Evolutionary conservation across 768 basidiomycete species (phyloP).

Genomic region (Sistotremastrum suecicum): DNA sequence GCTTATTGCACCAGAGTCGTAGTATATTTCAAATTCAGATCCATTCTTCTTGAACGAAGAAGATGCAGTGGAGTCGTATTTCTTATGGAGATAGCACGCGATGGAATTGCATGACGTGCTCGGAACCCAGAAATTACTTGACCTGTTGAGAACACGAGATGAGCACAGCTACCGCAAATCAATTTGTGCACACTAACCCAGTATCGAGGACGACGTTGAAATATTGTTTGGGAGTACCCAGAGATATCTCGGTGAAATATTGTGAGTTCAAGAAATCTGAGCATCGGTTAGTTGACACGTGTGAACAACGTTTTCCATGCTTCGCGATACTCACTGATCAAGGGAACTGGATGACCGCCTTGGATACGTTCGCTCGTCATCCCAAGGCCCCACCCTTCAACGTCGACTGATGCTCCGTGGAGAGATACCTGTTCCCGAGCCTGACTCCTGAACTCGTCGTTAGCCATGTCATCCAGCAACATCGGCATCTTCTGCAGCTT

Average conservation of each 20-base stretch:
- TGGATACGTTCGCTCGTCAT: conserved; percentile 38
- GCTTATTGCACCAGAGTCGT: conserved; percentile 94
- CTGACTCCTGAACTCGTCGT: conserved; percentile 69
- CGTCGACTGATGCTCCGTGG: conserved; percentile 36
- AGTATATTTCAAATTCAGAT: conserved; percentile 76
- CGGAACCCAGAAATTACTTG: conserved; percentile 92
- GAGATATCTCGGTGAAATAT: conserved; percentile 77
- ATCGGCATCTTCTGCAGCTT: conserved; percentile 75
- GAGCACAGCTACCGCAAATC: not conserved
- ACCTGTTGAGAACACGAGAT: conserved; percentile 26
- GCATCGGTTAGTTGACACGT: conserved; percentile 3
- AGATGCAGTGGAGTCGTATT: conserved; percentile 73
- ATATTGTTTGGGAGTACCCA: conserved; percentile 77
- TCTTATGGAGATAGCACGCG: conserved; percentile 86
- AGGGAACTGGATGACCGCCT: conserved; percentile 76
- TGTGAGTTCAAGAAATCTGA: conserved; percentile 97
- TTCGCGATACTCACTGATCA: conserved; percentile 52
- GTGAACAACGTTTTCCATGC: not conserved
- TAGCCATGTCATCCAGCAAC: conserved; percentile 41
- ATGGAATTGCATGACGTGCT: conserved; percentile 74
- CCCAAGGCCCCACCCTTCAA: conserved; percentile 65
- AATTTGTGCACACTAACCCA: conserved; percentile 33
- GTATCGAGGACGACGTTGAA: conserved; percentile 97
- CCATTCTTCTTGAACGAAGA: conserved; percentile 86
- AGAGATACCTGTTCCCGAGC: conserved; percentile 82